Evolutionary conservation across 129 eudicot species (phyloP).

Genomic region (Deinandra increscens): DNA sequence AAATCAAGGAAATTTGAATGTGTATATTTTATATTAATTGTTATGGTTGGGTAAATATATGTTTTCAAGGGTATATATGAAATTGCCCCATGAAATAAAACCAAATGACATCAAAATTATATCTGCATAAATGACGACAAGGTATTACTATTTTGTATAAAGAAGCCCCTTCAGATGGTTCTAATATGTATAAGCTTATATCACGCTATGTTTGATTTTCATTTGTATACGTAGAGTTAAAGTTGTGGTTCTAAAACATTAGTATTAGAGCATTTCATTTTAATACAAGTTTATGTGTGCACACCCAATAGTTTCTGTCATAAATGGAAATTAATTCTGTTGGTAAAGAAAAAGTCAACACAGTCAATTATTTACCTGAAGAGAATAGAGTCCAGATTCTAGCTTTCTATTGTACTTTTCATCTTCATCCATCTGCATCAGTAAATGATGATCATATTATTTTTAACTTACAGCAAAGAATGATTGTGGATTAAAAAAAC

Average conservation of each 20-base stretch:
- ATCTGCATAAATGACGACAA: not conserved
- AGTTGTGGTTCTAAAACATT: not conserved
- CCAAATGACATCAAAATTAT: not conserved
- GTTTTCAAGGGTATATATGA: not conserved
- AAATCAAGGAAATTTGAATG: too few relatives aligned
- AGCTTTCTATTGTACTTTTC: conserved; percentile 83
- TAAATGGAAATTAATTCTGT: not conserved
- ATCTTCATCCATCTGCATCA: conserved; percentile 86
- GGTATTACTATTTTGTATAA: not conserved
- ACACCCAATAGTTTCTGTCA: not conserved
- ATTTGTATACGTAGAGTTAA: not conserved
- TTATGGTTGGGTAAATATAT: not conserved
- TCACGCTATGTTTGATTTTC: not conserved
- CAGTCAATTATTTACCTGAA: conserved; percentile 55
- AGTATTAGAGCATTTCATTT: not conserved
- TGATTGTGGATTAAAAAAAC: not conserved
- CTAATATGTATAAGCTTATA: not conserved
- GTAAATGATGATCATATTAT: not conserved
- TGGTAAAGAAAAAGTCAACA: conserved; percentile 7
- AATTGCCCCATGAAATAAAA: not conserved
- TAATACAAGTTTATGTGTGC: too few relatives aligned
- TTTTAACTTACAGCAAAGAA: not conserved
- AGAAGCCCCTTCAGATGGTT: not conserved
- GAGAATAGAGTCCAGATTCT: conserved; percentile 92
- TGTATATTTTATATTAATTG: too few relatives aligned